These are phyloP conservation scores for Trichoderma koningii DNA, from an alignment of 2,329 filamentous ascomycete genomes.

Conservation along the genomic window DNA sequence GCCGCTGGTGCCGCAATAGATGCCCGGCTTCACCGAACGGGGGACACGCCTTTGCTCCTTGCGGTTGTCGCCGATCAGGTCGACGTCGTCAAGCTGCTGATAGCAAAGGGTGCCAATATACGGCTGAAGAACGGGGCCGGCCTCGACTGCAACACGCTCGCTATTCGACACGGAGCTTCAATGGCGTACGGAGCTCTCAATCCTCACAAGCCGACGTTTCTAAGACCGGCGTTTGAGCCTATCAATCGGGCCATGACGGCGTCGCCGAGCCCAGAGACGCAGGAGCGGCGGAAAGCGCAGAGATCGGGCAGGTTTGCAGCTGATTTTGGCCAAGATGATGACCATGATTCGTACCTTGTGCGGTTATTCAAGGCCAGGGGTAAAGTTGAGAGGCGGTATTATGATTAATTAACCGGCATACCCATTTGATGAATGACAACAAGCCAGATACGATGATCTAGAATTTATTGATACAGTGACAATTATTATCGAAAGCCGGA, in stretches of 20 bases:
- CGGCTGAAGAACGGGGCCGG: not conserved
- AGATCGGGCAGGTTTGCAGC: not conserved
- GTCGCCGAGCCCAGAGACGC: not conserved
- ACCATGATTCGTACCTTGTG: not conserved
- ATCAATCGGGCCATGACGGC: not conserved
- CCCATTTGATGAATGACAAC: too few relatives aligned
- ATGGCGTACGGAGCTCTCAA: not conserved
- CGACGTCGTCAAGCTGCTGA: not conserved
- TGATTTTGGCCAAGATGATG: not conserved
- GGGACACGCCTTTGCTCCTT: not conserved
- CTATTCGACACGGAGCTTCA: not conserved
- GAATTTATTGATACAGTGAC: too few relatives aligned
- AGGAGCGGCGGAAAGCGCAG: not conserved
- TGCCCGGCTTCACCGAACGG: not conserved
- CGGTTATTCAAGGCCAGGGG: not conserved
- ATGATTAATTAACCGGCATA: too few relatives aligned
- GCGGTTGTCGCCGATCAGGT: not conserved
- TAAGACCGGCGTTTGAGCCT: not conserved
- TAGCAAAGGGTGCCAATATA: not conserved
- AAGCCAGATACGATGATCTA: too few relatives aligned
- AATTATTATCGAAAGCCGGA: too few relatives aligned
- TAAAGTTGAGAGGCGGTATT: not conserved
- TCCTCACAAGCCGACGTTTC: not conserved
- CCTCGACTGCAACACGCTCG: not conserved
- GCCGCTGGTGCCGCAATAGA: not conserved